Conservation (phyloP, 495 filamentous ascomycete genomes). For the Neurospora sp. region DNA sequence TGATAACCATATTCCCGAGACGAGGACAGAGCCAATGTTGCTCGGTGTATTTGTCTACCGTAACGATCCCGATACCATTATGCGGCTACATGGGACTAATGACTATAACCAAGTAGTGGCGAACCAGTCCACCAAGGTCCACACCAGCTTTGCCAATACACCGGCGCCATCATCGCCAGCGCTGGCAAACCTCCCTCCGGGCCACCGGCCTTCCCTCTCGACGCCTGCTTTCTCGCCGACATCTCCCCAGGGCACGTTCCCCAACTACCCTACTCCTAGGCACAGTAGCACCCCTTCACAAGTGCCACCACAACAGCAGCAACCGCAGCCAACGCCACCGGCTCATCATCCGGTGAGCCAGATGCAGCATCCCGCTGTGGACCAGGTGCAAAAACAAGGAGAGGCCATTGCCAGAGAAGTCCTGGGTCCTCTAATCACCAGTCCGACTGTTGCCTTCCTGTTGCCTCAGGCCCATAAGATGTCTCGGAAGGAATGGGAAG, state of each 20-base stretch:
- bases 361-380: background rate
- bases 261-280: constrained; percentile 19
- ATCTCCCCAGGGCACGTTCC: constrained; percentile 33
- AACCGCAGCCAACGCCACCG: constrained; percentile 15
- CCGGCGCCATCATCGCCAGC: constrained; percentile 16
- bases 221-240: constrained; percentile 40
- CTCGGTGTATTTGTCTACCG: constrained; percentile 70
- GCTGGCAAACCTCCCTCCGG: constrained; percentile 7
- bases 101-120: constrained; percentile 15
- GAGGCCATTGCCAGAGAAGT: constrained; percentile 45
- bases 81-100: constrained; percentile 26
- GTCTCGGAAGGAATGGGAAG: constrained; percentile 50
- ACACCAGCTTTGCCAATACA: constrained; percentile 10
- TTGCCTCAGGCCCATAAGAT: constrained; percentile 55
- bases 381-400: constrained; percentile 26
- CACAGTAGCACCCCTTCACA: constrained; percentile 25
- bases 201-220: constrained; percentile 27
- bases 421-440: constrained; percentile 46
- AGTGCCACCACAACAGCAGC: constrained; percentile 9
- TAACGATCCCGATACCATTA: constrained; percentile 33
- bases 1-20: constrained; percentile 58
- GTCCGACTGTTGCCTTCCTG: constrained; percentile 56
- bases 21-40: constrained; percentile 57
- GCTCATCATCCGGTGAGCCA: constrained; percentile 13
- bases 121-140: constrained; percentile 2